Evolutionary conservation across 345 rosid genomes (phyloP), one percentile per base, ranked within the genome.

Genomic region (Syzygium oleosum): DNA sequence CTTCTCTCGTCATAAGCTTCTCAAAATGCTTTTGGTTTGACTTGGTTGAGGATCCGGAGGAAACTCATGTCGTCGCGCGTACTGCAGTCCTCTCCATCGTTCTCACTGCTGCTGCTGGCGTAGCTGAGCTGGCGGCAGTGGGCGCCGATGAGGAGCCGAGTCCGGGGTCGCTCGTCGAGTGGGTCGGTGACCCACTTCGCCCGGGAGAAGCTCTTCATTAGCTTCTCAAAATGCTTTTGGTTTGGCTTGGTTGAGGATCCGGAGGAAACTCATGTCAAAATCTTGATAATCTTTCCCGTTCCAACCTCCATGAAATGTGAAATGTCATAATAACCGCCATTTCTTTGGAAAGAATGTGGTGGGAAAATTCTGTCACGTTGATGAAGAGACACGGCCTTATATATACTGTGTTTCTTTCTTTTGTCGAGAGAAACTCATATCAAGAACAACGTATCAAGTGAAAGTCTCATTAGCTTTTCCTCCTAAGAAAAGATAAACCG

Each of bases 131-230:
- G 53, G 31, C 15, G 86, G 22, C 6, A 16, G 54, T 15, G 0
- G 54, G 54, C 17, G 7, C 54, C 6, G 54, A 92, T 91, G 85
- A 93, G 86, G 87, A 97, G 93, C 86, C 93, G 94, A 61, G 97
- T 95, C 87, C 85, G 93, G 77, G 92, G 97, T 58, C 90, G 89
- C 27, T 94, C 95, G 17, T 90, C 91, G 31, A 96, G 95, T 38
- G 95, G 95, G 84, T 91, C 94, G 7, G 97, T 91, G 65, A 93
- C 93, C 87, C 95, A 92, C 87, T 94, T 94, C 3, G 87, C 87
- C 31, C 85, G 77, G 21, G 78, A 89, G 68, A 85, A 92, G 79
- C 61, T 86, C 77, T 90, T 88, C 94, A 93, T 94, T 6, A 15
- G 58, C 19, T 5, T 52, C 53, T 52, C 53, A 4, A 52, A 13